A percentile compares a stretch with the other conserved stretches of the same genome.
These are phyloP conservation scores for Hebeloma cylindrosporum DNA, from an alignment of 768 basidiomycete species.

Conservation along the genomic window DNA sequence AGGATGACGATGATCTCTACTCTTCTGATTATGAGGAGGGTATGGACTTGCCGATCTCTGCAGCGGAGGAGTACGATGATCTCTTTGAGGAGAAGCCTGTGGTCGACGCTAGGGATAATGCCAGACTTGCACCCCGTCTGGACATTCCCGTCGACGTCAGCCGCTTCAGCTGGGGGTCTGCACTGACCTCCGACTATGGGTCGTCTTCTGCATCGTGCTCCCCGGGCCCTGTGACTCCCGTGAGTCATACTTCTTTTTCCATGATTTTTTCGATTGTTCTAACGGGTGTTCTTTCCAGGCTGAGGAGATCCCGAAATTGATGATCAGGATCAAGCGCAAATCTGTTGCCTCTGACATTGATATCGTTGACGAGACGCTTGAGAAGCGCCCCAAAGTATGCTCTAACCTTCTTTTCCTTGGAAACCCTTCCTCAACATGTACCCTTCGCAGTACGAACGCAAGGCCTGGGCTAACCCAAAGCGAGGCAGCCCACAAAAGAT, in stretches of 20 bases:
- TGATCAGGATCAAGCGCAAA: slow-evolving; percentile 39
- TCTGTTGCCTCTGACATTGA: slow-evolving; percentile 25
- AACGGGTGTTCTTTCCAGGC: slow-evolving; percentile 4
- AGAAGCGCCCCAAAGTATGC: slow-evolving; percentile 42
- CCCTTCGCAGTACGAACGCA: slow-evolving; percentile 18
- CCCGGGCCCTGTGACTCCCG: slow-evolving; percentile 30
- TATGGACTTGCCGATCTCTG: not conserved
- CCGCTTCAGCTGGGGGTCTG: slow-evolving; percentile 23
- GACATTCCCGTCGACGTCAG: slow-evolving; percentile 30
- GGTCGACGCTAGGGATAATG: not conserved
- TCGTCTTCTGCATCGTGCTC: slow-evolving; percentile 19
- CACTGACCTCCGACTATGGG: slow-evolving; percentile 15
- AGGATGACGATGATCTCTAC: not conserved
- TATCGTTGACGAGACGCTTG: slow-evolving; percentile 18
- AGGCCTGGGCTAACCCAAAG: too few relatives aligned
- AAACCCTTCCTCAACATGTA: not conserved
- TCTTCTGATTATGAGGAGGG: slow-evolving; percentile 1
- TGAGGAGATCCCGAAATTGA: slow-evolving; percentile 19
- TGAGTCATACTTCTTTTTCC: slow-evolving; percentile 17
- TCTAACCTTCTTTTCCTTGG: not conserved
- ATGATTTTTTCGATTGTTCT: not conserved
- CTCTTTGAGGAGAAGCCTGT: not conserved
- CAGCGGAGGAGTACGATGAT: not conserved
- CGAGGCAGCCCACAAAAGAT: too few relatives aligned
- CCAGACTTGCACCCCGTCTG: slow-evolving; percentile 9